Percentiles rank a stretch among this genome's conserved stretches.
Conservation (phyloP, 495 filamentous ascomycete species). For the Xylaria flabelliformis region DNA sequence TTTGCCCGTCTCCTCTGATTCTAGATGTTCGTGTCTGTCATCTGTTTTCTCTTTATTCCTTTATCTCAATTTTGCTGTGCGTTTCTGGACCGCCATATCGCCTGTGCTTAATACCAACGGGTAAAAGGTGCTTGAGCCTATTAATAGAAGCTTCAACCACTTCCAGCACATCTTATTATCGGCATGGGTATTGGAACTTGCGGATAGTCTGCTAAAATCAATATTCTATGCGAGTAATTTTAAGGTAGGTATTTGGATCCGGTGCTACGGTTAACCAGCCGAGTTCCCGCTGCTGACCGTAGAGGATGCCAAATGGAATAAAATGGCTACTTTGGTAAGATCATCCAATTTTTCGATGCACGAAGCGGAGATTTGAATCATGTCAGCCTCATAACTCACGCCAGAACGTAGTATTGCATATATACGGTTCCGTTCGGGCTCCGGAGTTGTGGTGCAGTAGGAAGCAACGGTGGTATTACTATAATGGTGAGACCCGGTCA, state of each 20-base stretch:
- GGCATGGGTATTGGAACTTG: neutral
- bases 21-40: constrained; percentile 8
- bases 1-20: constrained; percentile 15
- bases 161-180: neutral
- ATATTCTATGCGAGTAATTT: neutral
- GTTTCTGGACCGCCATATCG: constrained; percentile 1
- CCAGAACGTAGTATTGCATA: constrained; percentile 11
- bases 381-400: constrained; percentile 8
- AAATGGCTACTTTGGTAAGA: neutral
- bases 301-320: neutral
- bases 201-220: neutral
- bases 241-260: neutral
- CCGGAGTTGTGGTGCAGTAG: neutral
- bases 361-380: constrained; percentile 1
- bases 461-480: neutral
- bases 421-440: neutral
- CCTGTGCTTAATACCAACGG: constrained; percentile 4
- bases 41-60: neutral
- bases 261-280: neutral
- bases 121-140: neutral
- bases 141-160: neutral
- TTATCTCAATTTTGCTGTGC: neutral
- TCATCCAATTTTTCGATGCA: neutral
- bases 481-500: neutral
- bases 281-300: neutral